These are phyloP conservation scores for Mycena filopes DNA, from an alignment of 768 basidiomycete genomes.

Conservation along the genomic window DNA sequence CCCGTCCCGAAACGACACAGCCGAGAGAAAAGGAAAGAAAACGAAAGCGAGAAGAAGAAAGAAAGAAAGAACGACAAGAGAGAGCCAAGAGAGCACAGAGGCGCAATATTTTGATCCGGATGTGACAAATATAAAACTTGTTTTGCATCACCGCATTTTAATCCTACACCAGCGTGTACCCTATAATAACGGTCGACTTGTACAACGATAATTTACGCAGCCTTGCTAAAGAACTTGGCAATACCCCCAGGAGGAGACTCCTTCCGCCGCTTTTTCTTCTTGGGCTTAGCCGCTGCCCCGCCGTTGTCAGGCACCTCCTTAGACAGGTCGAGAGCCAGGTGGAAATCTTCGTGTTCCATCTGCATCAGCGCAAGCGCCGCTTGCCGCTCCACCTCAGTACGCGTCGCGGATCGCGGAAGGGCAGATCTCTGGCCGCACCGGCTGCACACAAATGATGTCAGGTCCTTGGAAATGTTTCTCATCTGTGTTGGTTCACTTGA, in stretches of 20 bases:
- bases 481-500: background rate
- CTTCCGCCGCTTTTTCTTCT: conserved; percentile 45
- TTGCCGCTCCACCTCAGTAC: conserved; percentile 45
- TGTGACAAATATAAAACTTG: background rate
- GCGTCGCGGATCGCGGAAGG: conserved; percentile 40
- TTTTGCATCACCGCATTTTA: background rate
- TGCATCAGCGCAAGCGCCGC: conserved; percentile 54
- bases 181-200: background rate
- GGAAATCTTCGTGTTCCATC: conserved; percentile 89
- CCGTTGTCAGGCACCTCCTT: conserved; percentile 50
- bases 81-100: conserved; percentile 7
- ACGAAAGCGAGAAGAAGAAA: conserved; percentile 33
- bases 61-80: conserved; percentile 25
- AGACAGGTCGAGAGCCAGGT: conserved; percentile 84
- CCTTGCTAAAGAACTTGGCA: conserved; percentile 54
- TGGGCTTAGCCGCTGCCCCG: conserved; percentile 34
- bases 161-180: background rate
- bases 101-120: too few species aligned
- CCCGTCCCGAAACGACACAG: conserved; percentile 35
- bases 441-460: conserved; percentile 62
- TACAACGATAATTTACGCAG: background rate
- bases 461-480: conserved; percentile 25
- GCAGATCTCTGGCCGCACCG: conserved; percentile 64
- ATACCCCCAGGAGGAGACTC: conserved; percentile 50
- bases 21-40: conserved; percentile 28